phyloP scores from a whole-genome alignment of 2,329 filamentous ascomycete genomes.

The Microdochium bolleyi region DNA sequence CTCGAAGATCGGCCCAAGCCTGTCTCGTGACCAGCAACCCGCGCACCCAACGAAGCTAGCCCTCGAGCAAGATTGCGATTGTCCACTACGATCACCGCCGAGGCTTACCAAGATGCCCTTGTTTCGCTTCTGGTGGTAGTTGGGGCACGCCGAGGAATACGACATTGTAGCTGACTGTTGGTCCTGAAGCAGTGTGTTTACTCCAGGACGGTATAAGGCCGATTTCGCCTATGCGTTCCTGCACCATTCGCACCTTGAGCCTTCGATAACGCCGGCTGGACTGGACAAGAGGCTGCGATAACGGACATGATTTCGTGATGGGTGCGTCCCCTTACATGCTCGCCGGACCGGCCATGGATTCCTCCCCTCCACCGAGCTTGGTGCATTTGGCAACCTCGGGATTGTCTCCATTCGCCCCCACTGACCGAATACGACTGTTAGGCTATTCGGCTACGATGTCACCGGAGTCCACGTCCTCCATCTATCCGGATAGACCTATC shows the following conservation, averaged over 20 bases:
- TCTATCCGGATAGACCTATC: slow-evolving; percentile 87
- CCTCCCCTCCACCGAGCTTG: not conserved
- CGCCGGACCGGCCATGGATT: slow-evolving; percentile 2
- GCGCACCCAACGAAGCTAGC: too few relatives aligned
- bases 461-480: slow-evolving; percentile 68
- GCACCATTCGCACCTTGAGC: not conserved
- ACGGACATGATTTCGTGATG: not conserved
- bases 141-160: not conserved
- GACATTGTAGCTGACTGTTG: not conserved
- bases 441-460: slow-evolving; percentile 48
- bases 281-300: not conserved
- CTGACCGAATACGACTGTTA: slow-evolving; percentile 11
- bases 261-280: not conserved
- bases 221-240: not conserved
- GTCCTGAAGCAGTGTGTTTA: not conserved
- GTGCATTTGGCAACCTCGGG: not conserved
- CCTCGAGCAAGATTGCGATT: too few relatives aligned
- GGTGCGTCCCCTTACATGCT: slow-evolving; percentile 11
- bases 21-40: too few relatives aligned
- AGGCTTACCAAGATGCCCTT: too few relatives aligned
- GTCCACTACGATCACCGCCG: too few relatives aligned
- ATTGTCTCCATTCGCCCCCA: not conserved
- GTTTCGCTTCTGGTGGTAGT: too few relatives aligned
- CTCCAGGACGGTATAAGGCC: not conserved
- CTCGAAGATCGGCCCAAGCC: too few relatives aligned